These are phyloP conservation scores for Mycena maculata DNA, from an alignment of 768 basidiomycete genomes.

Conservation along the genomic window DNA sequence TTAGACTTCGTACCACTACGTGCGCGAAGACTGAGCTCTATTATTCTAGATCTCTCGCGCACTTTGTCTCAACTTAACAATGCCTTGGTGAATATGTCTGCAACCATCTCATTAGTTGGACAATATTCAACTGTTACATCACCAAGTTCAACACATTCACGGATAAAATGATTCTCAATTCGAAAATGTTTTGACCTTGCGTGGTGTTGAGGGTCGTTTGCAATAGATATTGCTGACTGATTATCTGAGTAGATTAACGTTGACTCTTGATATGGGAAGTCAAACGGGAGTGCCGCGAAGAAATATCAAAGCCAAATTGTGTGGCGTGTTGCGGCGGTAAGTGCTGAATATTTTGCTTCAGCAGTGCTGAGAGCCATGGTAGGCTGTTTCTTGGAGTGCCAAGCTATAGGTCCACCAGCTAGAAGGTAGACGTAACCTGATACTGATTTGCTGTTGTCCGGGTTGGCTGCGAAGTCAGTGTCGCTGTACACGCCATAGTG, in stretches of 20 bases:
- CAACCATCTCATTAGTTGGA: not conserved
- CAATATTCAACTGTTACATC: not conserved
- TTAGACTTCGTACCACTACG: not conserved
- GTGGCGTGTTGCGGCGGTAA: too few species aligned
- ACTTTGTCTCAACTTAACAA: not conserved
- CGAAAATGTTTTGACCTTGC: too few species aligned
- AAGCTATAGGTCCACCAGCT: too few species aligned
- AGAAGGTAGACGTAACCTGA: too few species aligned
- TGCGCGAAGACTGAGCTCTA: conserved; percentile 1
- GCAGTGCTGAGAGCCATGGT: too few species aligned
- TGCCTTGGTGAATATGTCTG: not conserved
- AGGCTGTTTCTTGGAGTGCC: too few species aligned
- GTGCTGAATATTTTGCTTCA: too few species aligned
- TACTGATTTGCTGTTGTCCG: too few species aligned
- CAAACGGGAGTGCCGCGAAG: not conserved
- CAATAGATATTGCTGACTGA: not conserved
- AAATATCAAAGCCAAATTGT: not conserved
- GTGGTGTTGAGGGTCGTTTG: not conserved
- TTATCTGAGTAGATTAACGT: not conserved
- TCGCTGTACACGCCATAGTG: too few species aligned
- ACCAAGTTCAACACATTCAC: not conserved
- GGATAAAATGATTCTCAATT: not conserved
- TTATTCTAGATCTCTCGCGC: not conserved
- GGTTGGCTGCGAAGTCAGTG: too few species aligned
- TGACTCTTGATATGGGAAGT: not conserved